Evolutionary conservation across 129 eudicot species (phyloP).

Genomic region (Helichrysum umbraculigerum): DNA sequence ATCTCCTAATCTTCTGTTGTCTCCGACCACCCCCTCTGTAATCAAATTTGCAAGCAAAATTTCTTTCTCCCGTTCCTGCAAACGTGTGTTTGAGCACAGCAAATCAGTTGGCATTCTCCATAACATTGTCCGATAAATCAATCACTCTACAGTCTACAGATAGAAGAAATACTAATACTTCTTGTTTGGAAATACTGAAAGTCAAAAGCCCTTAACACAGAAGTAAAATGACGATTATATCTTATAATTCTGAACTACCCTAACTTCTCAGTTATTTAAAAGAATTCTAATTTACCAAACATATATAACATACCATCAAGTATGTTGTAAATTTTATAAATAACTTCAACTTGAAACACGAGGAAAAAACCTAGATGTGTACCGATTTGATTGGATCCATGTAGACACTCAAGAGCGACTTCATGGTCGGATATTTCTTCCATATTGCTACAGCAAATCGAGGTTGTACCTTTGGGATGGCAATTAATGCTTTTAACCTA

Average conservation of each 20-base stretch:
- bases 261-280: neutral
- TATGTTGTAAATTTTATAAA: neutral
- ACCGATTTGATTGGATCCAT: conserved; percentile 88
- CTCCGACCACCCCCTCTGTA: conserved; percentile 68
- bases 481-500: conserved; percentile 87
- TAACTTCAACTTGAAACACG: neutral
- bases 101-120: neutral
- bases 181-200: neutral
- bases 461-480: conserved; percentile 94
- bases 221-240: neutral
- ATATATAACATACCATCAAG: neutral
- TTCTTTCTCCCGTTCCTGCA: conserved; percentile 83
- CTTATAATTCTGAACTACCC: neutral
- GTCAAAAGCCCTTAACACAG: neutral
- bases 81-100: neutral
- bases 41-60: conserved; percentile 72
- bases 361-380: conserved; percentile 25
- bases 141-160: no score
- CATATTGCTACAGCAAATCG: conserved; percentile 82
- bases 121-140: no score
- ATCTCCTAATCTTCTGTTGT: conserved; percentile 83
- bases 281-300: no score
- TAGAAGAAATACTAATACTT: no score
- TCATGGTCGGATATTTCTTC: conserved; percentile 93
- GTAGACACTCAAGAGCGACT: conserved; percentile 75